phyloP scores from a whole-genome alignment of 306 rosid species.

The Amphicarpaea edgeworthii region DNA sequence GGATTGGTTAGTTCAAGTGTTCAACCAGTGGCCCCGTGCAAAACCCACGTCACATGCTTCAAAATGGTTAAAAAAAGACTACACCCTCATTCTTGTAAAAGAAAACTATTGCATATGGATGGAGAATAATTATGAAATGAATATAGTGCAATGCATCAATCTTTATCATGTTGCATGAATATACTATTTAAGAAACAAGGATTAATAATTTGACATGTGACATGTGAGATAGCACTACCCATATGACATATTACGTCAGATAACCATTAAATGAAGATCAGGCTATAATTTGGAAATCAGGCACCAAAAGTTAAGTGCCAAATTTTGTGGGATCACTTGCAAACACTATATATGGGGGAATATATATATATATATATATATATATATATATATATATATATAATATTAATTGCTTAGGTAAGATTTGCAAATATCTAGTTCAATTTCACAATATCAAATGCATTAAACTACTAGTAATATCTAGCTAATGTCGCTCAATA shows the following conservation, averaged over 20 bases:
- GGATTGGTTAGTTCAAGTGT: neutral
- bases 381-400: neutral
- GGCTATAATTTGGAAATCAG: constrained; percentile 17
- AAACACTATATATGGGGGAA: neutral
- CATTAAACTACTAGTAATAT: constrained; percentile 27
- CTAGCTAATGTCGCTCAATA: constrained; percentile 1
- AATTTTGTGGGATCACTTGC: constrained; percentile 28
- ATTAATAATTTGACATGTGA: constrained; percentile 5
- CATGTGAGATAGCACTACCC: constrained; percentile 4
- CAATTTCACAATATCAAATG: constrained; percentile 9
- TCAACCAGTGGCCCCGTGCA: neutral
- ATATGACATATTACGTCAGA: constrained; percentile 34
- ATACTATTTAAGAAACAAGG: neutral
- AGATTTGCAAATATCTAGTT: constrained; percentile 22
- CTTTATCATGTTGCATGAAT: constrained; percentile 3
- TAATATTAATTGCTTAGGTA: neutral
- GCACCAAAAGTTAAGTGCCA: neutral
- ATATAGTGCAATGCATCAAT: neutral
- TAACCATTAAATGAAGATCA: constrained; percentile 16
- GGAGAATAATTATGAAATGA: constrained; percentile 21
- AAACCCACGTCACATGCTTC: neutral
- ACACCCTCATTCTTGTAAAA: too few relatives aligned
- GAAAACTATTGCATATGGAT: neutral
- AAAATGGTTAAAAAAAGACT: too few relatives aligned
- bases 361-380: neutral